phyloP scores from a whole-genome alignment of 176 grass and related monocot genomes.

The sorghum (Sorghum bicolor) region DNA sequence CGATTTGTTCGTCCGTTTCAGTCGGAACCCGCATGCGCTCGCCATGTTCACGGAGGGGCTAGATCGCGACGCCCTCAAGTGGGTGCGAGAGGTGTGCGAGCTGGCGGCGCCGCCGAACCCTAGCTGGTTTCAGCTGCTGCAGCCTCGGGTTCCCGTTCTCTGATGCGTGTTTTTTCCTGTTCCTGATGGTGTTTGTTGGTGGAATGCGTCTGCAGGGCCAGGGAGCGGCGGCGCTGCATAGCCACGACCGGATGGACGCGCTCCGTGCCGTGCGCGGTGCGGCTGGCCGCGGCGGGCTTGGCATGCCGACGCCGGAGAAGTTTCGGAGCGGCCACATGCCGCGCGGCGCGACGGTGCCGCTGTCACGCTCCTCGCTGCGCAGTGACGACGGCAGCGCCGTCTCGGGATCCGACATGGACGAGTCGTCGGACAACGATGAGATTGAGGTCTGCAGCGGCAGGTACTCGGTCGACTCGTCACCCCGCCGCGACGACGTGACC shows the following conservation, averaged over 20 bases:
- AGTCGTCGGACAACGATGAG: slow-evolving; percentile 80
- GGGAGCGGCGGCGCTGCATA: slow-evolving; percentile 21
- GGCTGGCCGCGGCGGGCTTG: slow-evolving; percentile 35
- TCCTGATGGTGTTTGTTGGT: not conserved
- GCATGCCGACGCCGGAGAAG: slow-evolving; percentile 92
- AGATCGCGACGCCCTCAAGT: slow-evolving; percentile 73
- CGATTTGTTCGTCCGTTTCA: slow-evolving; percentile 36
- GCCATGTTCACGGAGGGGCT: slow-evolving; percentile 95
- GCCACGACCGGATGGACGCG: slow-evolving; percentile 57
- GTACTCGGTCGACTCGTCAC: slow-evolving; percentile 78
- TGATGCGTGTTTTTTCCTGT: slow-evolving; percentile 19
- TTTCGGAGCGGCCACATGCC: slow-evolving; percentile 83
- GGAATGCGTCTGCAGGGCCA: slow-evolving; percentile 20
- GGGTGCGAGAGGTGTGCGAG: slow-evolving; percentile 75
- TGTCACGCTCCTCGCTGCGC: slow-evolving; percentile 47
- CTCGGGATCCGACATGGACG: slow-evolving; percentile 85
- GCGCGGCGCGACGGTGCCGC: slow-evolving; percentile 43
- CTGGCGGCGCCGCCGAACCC: not conserved
- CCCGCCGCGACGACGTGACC: slow-evolving; percentile 26
- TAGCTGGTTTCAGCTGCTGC: slow-evolving; percentile 3
- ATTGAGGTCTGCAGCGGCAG: slow-evolving; percentile 60
- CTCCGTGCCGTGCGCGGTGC: slow-evolving; percentile 39
- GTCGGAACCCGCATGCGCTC: slow-evolving; percentile 37
- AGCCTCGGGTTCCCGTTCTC: not conserved
- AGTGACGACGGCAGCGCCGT: slow-evolving; percentile 46